phyloP scores from a whole-genome alignment of 306 rosid genomes.

The Cucurbita argyrosperma region DNA sequence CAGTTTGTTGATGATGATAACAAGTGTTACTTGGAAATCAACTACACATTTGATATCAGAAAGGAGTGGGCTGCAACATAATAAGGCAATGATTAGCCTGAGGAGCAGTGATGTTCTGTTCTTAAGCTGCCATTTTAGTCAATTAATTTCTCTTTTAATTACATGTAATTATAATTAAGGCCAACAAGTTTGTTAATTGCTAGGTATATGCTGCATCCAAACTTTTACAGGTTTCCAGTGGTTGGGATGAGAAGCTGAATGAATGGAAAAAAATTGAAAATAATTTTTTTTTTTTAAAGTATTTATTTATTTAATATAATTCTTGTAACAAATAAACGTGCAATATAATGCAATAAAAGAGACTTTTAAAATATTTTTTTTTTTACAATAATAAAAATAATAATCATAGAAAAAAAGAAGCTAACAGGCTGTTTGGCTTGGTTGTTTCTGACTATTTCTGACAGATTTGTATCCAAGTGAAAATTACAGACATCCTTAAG shows the following conservation, averaged over 20 bases:
- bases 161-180: neutral
- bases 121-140: slow-evolving; percentile 2
- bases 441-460: neutral
- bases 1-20: slow-evolving; percentile 40
- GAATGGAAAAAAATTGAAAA: neutral
- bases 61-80: slow-evolving; percentile 32
- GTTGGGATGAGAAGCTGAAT: neutral
- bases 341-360: no score
- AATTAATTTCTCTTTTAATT: slow-evolving; percentile 3
- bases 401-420: neutral
- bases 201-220: neutral
- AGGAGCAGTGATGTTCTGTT: slow-evolving; percentile 3
- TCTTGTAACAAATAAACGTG: no score
- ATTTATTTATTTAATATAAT: no score
- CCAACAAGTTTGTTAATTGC: slow-evolving; percentile 4
- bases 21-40: slow-evolving; percentile 45
- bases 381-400: no score
- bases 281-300: no score
- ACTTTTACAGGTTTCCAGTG: neutral
- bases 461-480: slow-evolving; percentile 3
- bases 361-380: no score
- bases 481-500: neutral
- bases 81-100: neutral
- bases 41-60: slow-evolving; percentile 32
- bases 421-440: neutral